A percentile compares a stretch with the other conserved stretches of the same genome.
These are phyloP conservation scores for Apiospora hydei DNA, from an alignment of 2,329 filamentous ascomycete species.

Conservation along the genomic window DNA sequence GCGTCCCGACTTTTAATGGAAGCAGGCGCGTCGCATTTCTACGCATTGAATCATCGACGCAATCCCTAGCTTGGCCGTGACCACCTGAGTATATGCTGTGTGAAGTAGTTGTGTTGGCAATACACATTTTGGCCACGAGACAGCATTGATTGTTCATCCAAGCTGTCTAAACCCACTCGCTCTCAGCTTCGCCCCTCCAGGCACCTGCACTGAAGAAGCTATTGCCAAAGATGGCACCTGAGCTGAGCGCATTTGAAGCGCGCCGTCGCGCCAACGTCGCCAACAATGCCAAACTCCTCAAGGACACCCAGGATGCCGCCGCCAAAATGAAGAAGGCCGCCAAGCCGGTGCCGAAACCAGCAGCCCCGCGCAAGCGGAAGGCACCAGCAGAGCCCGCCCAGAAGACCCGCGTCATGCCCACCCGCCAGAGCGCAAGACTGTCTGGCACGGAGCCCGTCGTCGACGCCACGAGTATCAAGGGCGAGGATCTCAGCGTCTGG, in stretches of 20 bases:
- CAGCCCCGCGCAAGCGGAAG: slow-evolving; percentile 47
- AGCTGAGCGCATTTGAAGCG: slow-evolving; percentile 86
- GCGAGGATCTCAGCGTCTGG: slow-evolving; percentile 30
- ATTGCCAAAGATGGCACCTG: slow-evolving; percentile 3
- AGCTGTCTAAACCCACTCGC: not conserved
- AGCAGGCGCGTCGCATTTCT: slow-evolving; percentile 6
- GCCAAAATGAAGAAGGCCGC: slow-evolving; percentile 70
- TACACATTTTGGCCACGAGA: not conserved
- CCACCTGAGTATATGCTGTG: not conserved
- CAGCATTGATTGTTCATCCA: not conserved
- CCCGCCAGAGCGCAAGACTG: slow-evolving; percentile 64
- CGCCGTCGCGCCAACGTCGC: slow-evolving; percentile 87
- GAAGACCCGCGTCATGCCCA: slow-evolving; percentile 56
- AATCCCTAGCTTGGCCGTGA: not conserved
- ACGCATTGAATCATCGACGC: slow-evolving; percentile 4
- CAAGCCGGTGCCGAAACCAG: slow-evolving; percentile 55
- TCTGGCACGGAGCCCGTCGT: slow-evolving; percentile 60
- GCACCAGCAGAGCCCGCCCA: slow-evolving; percentile 53
- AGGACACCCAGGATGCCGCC: slow-evolving; percentile 76
- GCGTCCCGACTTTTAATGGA: slow-evolving; percentile 32
- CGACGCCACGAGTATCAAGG: slow-evolving; percentile 54
- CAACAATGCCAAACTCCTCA: slow-evolving; percentile 78
- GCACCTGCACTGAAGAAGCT: not conserved
- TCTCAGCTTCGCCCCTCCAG: not conserved
- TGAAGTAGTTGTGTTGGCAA: not conserved